These are phyloP conservation scores for Phlebiopsis gigantea DNA, from an alignment of 768 basidiomycete genomes.

Conservation along the genomic window DNA sequence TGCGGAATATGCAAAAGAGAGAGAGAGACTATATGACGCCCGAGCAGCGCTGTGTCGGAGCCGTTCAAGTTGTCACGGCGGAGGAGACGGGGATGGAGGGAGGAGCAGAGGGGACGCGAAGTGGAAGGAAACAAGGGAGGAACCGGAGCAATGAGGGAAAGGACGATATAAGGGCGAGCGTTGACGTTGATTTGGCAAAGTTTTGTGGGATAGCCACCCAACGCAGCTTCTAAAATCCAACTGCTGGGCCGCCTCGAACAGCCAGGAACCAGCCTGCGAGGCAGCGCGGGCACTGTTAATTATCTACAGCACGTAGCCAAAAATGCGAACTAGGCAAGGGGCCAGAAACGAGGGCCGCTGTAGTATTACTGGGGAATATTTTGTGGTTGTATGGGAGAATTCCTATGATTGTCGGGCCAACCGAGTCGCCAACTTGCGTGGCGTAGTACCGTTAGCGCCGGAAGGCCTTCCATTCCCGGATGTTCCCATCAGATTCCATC, in stretches of 20 bases:
- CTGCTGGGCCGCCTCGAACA: not conserved
- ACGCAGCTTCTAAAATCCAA: constrained; percentile 3
- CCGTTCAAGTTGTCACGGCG: not conserved
- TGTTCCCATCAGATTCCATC: constrained; percentile 9
- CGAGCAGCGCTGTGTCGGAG: not conserved
- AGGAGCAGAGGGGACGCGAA: constrained; percentile 2
- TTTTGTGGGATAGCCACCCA: constrained; percentile 11
- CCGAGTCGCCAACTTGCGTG: constrained; percentile 6
- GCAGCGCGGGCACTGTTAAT: not conserved
- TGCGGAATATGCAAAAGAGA: not conserved
- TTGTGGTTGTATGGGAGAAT: not conserved
- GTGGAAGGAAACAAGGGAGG: not conserved
- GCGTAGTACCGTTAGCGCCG: constrained; percentile 4
- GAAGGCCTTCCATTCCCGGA: constrained; percentile 3
- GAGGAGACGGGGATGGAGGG: not conserved
- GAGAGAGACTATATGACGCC: not conserved
- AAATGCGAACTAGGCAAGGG: not conserved
- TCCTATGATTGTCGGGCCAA: constrained; percentile 2
- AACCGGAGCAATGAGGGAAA: constrained; percentile 3
- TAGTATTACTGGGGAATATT: not conserved
- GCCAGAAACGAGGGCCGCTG: not conserved
- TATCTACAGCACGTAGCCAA: not conserved
- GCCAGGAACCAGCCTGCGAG: not conserved
- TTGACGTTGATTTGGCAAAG: constrained; percentile 6
- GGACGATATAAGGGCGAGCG: not conserved